Evolutionary conservation across 2,329 filamentous ascomycete species (phyloP), one percentile per base, ranked within the genome.

Genomic region (Phaeoacremonium minimum): DNA sequence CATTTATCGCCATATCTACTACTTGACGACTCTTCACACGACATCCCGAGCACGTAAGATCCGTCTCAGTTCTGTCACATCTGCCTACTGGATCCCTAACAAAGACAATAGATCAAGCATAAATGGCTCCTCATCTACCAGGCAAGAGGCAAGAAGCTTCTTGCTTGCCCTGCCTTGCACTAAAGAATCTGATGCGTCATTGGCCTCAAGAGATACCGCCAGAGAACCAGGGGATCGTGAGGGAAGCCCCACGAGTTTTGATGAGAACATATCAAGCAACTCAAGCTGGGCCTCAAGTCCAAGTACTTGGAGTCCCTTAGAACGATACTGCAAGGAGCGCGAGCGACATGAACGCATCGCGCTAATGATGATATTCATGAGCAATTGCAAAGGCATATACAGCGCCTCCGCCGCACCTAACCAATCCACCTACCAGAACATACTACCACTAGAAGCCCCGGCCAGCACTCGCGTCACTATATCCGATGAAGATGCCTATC

Each of bases 291-390:
- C 22, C 9, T 26, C 22, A n/a, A 26, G 9, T n/a, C 22, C 22
- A n/a, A 26, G 22, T 26, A n/a, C n/a, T n/a, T n/a, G 9, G 26
- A 33, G 6, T 14, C 38, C 38, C 18, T 28, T 37, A 12, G 38
- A 41, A 31, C 5, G 36, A 14, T 41, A 37, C n/a, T 41, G 31
- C 19, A 22, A 37, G 17, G 38, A 37, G 30, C 30, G 22, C 18
- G 33, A 41, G 15, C 38, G 38, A 19, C 38, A 41, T 17, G 38
- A 41, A 31, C 35, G 31, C 20, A 41, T 41, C 8, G 38, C 38
- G 13, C 18, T 37, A 30, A 37, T 37, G 34, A 41, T 41, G 34
- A 2, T 30, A 33, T 11, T 8, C 15, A 15, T 28, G 20, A 17
- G 32, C n/a, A n/a, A n/a, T n/a, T n/a, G n/a, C n/a, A n/a, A n/a